These are phyloP conservation scores for Lipomyces mesembrius DNA, from an alignment of 805 yeast genomes.

Conservation along the genomic window DNA sequence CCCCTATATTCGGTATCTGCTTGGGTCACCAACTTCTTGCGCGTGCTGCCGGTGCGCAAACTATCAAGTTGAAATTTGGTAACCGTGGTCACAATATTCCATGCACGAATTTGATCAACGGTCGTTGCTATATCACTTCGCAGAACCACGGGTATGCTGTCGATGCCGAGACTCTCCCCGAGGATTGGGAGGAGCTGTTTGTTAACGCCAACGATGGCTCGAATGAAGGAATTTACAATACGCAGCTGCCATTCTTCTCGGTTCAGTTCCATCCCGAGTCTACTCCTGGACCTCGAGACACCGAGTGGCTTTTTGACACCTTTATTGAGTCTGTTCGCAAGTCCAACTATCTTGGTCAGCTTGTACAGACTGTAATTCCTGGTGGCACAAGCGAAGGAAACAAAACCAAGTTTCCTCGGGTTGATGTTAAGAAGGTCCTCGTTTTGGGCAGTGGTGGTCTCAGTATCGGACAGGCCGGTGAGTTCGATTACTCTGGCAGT, in stretches of 20 bases:
- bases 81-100: conserved; percentile 99
- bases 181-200: conserved; percentile 92
- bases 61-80: conserved; percentile 93
- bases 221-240: conserved; percentile 96
- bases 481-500: conserved; percentile 97
- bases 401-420: conserved; percentile 73
- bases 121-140: conserved; percentile 96
- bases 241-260: conserved; percentile 86
- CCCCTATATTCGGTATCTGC: conserved; percentile 97
- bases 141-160: conserved; percentile 99
- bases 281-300: conserved; percentile 98
- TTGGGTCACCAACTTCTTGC: conserved; percentile 97
- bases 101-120: conserved; percentile 84
- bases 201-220: conserved; percentile 96
- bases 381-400: conserved; percentile 82
- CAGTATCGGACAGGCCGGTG: conserved; percentile 99
- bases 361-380: conserved; percentile 84
- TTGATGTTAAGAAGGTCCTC: conserved; percentile 84
- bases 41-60: conserved; percentile 91
- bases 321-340: conserved; percentile 80
- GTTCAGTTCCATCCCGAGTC: conserved; percentile 99
- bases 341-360: conserved; percentile 51
- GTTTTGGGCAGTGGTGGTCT: conserved; percentile 98
- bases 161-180: conserved; percentile 71
- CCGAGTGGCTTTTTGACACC: conserved; percentile 94